Conservation (phyloP, 2,329 filamentous ascomycete genomes). For the Aspergillus spinulosporus region DNA sequence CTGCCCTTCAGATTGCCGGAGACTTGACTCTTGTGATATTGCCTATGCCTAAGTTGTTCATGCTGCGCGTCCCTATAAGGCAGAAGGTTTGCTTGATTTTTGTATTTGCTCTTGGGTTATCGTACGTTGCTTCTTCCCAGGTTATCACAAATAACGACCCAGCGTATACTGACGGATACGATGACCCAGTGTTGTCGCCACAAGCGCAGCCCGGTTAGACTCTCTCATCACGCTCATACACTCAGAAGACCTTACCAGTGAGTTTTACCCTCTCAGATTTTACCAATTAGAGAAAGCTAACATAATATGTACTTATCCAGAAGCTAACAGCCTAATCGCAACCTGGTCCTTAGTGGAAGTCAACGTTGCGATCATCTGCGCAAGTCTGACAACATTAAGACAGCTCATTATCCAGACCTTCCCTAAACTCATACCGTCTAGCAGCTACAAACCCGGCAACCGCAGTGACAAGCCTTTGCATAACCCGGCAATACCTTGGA, state of each 20-base stretch:
- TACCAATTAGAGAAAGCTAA: background rate
- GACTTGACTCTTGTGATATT: conserved; percentile 30
- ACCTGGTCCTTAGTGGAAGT: conserved; percentile 34
- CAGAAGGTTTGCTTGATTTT: conserved; percentile 29
- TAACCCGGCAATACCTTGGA: background rate
- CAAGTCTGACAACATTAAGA: conserved; percentile 30
- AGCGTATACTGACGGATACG: background rate
- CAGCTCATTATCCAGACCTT: conserved; percentile 30
- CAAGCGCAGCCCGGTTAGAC: conserved; percentile 29
- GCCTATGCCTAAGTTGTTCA: conserved; percentile 29
- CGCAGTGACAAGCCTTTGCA: conserved; percentile 17
- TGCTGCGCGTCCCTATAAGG: conserved; percentile 23
- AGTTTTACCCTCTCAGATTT: background rate
- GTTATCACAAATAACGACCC: background rate
- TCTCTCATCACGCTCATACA: conserved; percentile 20
- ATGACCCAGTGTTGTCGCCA: conserved; percentile 30
- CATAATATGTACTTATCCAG: background rate
- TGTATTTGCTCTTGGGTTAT: conserved; percentile 32
- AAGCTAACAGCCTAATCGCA: conserved; percentile 26
- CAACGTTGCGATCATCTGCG: conserved; percentile 35
- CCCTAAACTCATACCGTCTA: conserved; percentile 25
- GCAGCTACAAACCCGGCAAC: conserved; percentile 15
- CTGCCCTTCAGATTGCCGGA: conserved; percentile 29
- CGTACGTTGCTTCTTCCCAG: conserved; percentile 23
- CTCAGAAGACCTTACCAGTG: conserved; percentile 24